Base-by-base conservation (phyloP, 83 land plant species). In the Picea engelmannii region DNA sequence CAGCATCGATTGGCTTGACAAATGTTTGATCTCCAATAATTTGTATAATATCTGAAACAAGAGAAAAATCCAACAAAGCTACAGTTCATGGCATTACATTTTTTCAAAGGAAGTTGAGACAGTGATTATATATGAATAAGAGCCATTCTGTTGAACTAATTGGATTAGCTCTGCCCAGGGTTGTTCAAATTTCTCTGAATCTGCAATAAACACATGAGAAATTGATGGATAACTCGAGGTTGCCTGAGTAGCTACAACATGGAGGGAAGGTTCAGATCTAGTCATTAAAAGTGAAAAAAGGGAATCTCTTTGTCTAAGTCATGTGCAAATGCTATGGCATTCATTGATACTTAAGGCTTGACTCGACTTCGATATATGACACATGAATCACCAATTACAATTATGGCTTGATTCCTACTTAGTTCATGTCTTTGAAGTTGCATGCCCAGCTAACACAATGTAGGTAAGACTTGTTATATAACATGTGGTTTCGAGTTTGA, bases 41-140 rank as follows among this genome's bases (percentile, higher is more conserved):
- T 20, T 84, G 86, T 80, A 83, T 88, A 59, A 95, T 92, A 86
- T 97, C 98, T n/a, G 99, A 89, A 61, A 97, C 79, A 35, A 96
- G 99, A 65, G 99, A 97, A 74, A 93, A 96, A 86, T 95, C 91
- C 79, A 95, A 71, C 68, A 97, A 81, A 16, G 99, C 98, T 80
- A 98, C 98, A 31, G 95, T 93, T 73, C 98, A 88, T 1, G 99
- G 98, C 58, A 97, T 66, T 20, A 95, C 80, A 81, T 93, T 95
- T 79, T 97, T 78, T 96, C 99, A 89, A 97, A 95, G 20, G 98
- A 97, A 78, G 86, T 86, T 52, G 98, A 92, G 38, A 95, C 87
- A 9, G 95, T 66, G 62, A 96, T 70, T 67, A 96, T 83, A 73
- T 96, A 93, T 0, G 97, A 90, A 74, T 86, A 96, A 31, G 80